phyloP scores from a whole-genome alignment of 129 eudicot species.

The Flaveria bidentis region DNA sequence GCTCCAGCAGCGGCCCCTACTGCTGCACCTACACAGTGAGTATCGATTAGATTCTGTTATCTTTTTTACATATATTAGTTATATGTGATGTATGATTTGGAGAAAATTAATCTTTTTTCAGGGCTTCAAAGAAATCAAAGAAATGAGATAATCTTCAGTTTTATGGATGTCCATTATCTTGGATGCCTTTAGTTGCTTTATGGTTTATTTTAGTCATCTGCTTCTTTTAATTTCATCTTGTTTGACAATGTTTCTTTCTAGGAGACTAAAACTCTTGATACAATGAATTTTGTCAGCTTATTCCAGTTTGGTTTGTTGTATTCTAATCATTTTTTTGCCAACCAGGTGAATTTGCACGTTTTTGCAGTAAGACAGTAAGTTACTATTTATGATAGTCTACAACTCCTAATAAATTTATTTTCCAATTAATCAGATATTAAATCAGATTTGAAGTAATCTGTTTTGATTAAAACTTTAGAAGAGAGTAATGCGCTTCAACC shows the following conservation, averaged over 20 bases:
- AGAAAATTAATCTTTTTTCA: constrained; percentile 2
- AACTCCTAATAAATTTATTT: too few relatives aligned
- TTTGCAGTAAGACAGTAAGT: too few relatives aligned
- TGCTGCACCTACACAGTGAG: constrained; percentile 38
- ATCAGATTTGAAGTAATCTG: too few relatives aligned
- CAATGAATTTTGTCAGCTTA: constrained; percentile 35
- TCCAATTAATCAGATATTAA: too few relatives aligned
- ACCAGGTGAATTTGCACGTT: too few relatives aligned
- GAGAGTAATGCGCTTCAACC: too few relatives aligned
- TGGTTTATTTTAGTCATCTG: constrained; percentile 24
- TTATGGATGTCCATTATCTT: constrained; percentile 9
- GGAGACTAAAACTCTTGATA: constrained; percentile 30
- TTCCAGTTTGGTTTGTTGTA: constrained; percentile 21
- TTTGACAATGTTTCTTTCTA: constrained; percentile 31
- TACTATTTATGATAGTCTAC: too few relatives aligned
- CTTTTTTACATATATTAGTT: not conserved
- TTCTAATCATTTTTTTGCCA: not conserved
- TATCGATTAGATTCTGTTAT: not conserved
- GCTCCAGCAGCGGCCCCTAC: constrained; percentile 18
- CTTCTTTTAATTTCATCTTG: constrained; percentile 25
- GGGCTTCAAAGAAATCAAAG: constrained; percentile 42
- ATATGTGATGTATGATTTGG: constrained; percentile 5
- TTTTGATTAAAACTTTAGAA: too few relatives aligned
- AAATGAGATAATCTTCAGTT: constrained; percentile 23
- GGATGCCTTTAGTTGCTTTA: constrained; percentile 25